These are phyloP conservation scores for Syzygium syzygioides DNA, from an alignment of 441 rosid genomes.

Conservation along the genomic window DNA sequence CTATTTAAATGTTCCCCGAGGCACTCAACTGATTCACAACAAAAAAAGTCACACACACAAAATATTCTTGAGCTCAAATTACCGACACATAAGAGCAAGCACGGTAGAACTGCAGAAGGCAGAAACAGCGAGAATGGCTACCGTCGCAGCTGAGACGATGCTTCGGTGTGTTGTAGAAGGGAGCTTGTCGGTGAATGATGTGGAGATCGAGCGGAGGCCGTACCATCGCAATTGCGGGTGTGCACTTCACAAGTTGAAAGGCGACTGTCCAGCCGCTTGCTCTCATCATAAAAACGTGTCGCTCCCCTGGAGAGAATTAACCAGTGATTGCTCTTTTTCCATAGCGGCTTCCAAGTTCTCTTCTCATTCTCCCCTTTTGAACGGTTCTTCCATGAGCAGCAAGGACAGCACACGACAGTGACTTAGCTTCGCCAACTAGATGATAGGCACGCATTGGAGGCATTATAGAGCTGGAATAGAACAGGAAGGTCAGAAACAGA, in stretches of 20 bases:
- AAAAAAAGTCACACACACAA: background rate
- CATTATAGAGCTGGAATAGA: background rate
- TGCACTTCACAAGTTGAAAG: background rate
- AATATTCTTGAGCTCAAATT: background rate
- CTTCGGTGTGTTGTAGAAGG: background rate
- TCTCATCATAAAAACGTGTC: background rate
- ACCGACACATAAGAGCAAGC: background rate
- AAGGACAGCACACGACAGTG: background rate
- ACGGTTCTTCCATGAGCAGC: background rate
- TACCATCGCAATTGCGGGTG: constrained; percentile 5
- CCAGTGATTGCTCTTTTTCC: background rate
- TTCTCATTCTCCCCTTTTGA: constrained; percentile 6
- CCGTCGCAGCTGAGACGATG: constrained; percentile 3
- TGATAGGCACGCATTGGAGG: background rate
- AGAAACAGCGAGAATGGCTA: background rate
- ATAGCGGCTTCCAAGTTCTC: background rate
- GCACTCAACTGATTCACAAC: background rate
- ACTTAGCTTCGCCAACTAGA: background rate
- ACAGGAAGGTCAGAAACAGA: background rate
- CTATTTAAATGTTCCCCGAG: background rate
- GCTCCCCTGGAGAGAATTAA: background rate
- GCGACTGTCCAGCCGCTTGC: background rate
- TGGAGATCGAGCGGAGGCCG: background rate
- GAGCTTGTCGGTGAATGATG: background rate
- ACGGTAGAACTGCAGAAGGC: background rate